Evolutionary conservation across 805 yeast species (phyloP).

Genomic region (Yarrowia phangngaensis): DNA sequence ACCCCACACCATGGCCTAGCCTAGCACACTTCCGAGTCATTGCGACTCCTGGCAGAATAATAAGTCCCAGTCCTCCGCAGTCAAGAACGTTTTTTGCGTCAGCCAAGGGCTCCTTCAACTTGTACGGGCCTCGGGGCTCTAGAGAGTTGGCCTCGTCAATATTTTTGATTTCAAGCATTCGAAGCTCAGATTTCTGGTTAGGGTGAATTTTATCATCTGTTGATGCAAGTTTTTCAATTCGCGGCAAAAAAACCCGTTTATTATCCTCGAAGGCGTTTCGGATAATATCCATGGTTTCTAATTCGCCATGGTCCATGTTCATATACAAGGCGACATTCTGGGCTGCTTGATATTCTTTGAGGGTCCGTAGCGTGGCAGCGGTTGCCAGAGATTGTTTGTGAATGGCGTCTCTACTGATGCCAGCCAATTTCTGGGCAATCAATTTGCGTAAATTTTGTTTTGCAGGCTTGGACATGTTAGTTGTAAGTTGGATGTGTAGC

Average conservation of each 20-base stretch:
- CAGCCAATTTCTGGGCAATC: constrained; percentile 5
- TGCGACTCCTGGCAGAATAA: constrained; percentile 83
- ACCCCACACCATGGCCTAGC: constrained; percentile 92
- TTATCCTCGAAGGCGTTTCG: constrained; percentile 47
- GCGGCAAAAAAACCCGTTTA: constrained; percentile 40
- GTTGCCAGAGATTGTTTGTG: constrained; percentile 13
- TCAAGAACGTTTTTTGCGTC: constrained; percentile 34
- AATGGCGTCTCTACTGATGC: neutral
- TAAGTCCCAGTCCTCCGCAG: constrained; percentile 56
- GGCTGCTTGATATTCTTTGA: constrained; percentile 46
- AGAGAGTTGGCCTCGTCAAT: constrained; percentile 46
- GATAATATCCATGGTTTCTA: constrained; percentile 57
- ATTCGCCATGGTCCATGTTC: constrained; percentile 71
- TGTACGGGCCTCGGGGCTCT: constrained; percentile 63
- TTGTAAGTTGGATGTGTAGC: too few relatives aligned
- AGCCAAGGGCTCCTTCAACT: constrained; percentile 62
- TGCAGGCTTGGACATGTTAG: constrained; percentile 8
- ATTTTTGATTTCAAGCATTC: constrained; percentile 52
- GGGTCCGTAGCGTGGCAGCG: constrained; percentile 30
- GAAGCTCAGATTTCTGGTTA: constrained; percentile 45
- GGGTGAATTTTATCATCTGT: constrained; percentile 7
- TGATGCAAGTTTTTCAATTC: constrained; percentile 45
- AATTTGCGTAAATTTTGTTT: constrained; percentile 18
- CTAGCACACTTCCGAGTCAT: constrained; percentile 54
- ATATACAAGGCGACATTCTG: constrained; percentile 60